These are phyloP conservation scores for Sherardia arvensis DNA, from an alignment of 257 asterid genomes.

Conservation along the genomic window DNA sequence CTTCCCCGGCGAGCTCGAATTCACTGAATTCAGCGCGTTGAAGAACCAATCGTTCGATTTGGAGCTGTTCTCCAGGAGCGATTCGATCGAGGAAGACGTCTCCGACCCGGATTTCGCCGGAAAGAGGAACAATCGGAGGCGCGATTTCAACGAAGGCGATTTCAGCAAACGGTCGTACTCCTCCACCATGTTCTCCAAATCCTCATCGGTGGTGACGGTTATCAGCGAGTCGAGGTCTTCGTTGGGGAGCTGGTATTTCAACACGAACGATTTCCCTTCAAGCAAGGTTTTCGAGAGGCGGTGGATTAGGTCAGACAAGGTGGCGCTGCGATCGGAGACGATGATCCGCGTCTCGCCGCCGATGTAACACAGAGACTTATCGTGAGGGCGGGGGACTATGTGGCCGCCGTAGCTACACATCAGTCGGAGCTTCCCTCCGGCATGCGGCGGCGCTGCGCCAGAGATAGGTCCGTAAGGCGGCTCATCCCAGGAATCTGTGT, in stretches of 20 bases:
- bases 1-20: slow-evolving; percentile 39
- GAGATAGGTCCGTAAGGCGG: slow-evolving; percentile 29
- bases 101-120: slow-evolving; percentile 17
- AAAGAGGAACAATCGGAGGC: slow-evolving; percentile 51
- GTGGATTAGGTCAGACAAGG: slow-evolving; percentile 50
- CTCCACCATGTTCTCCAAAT: slow-evolving; percentile 85
- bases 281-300: slow-evolving; percentile 74
- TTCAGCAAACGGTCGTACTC: slow-evolving; percentile 68
- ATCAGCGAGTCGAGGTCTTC: slow-evolving; percentile 88
- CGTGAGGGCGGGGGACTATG: slow-evolving; percentile 93
- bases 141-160: slow-evolving; percentile 19
- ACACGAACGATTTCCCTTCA: slow-evolving; percentile 37
- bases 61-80: slow-evolving; percentile 31
- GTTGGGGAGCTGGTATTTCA: slow-evolving; percentile 76
- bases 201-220: slow-evolving; percentile 76
- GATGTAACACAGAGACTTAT: slow-evolving; percentile 70
- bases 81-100: slow-evolving; percentile 25
- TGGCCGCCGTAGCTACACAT: slow-evolving; percentile 98
- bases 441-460: slow-evolving; percentile 15
- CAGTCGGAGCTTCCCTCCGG: slow-evolving; percentile 50
- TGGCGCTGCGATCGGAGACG: slow-evolving; percentile 56
- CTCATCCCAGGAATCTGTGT: slow-evolving; percentile 60
- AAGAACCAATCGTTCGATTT: slow-evolving; percentile 89
- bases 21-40: slow-evolving; percentile 70
- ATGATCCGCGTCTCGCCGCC: slow-evolving; percentile 92